Evolutionary conservation across 2,329 filamentous ascomycete genomes (phyloP).

Genomic region (Nannizziopsis barbatae): DNA sequence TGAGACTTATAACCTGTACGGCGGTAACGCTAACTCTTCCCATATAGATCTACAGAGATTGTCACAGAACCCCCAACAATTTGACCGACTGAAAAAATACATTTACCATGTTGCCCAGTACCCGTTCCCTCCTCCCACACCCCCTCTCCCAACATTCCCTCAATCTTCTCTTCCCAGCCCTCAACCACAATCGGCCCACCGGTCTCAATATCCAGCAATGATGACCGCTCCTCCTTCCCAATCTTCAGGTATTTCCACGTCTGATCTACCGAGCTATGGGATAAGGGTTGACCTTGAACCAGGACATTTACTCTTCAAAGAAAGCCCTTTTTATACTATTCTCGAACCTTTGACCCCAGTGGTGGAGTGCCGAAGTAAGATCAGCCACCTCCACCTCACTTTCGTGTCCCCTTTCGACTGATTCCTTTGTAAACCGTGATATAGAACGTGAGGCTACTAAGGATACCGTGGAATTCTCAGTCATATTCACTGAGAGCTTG

Average conservation of each 20-base stretch:
- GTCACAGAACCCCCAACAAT: slow-evolving; percentile 20
- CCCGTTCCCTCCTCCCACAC: slow-evolving; percentile 14
- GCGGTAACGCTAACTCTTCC: slow-evolving; percentile 16
- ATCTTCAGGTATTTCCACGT: slow-evolving; percentile 16
- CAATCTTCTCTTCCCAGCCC: slow-evolving; percentile 20
- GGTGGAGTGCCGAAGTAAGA: slow-evolving; percentile 61
- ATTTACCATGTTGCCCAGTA: slow-evolving; percentile 22
- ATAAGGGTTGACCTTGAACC: slow-evolving; percentile 24
- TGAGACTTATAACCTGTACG: neutral
- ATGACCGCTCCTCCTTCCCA: slow-evolving; percentile 25
- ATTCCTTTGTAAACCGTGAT: slow-evolving; percentile 1
- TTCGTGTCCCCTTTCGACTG: neutral
- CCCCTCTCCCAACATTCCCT: slow-evolving; percentile 16
- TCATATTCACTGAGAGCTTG: slow-evolving; percentile 44
- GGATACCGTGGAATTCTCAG: slow-evolving; percentile 49
- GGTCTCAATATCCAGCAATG: slow-evolving; percentile 21
- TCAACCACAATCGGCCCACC: slow-evolving; percentile 18
- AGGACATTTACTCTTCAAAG: slow-evolving; percentile 50
- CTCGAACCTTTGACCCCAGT: slow-evolving; percentile 53
- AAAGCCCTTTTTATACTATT: slow-evolving; percentile 76
- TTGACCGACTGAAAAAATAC: slow-evolving; percentile 25
- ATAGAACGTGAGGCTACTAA: slow-evolving; percentile 49
- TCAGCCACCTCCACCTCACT: slow-evolving; percentile 8
- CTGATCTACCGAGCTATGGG: neutral
- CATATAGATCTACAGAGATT: slow-evolving; percentile 21